Percentiles rank a stretch among this genome's conserved stretches.
Evolutionary conservation across 768 basidiomycete species (phyloP).

Genomic region (Mycena latifolia): DNA sequence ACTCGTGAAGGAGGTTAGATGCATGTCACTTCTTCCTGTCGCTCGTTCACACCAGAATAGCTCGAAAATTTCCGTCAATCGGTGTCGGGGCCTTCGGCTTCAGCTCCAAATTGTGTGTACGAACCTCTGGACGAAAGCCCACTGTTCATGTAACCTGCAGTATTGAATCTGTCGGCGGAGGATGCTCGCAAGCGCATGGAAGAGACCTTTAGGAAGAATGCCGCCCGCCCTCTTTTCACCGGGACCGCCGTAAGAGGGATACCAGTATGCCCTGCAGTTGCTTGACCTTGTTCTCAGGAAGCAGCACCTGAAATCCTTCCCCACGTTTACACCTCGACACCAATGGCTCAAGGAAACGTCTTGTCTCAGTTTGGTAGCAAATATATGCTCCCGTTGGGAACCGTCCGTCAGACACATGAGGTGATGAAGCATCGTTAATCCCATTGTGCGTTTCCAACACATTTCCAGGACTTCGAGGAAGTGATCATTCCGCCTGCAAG

Average conservation of each 20-base stretch:
- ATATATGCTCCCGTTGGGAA: constrained; percentile 88
- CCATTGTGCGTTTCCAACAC: background rate
- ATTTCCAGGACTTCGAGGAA: constrained; percentile 86
- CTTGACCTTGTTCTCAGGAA: constrained; percentile 50
- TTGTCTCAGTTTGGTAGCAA: constrained; percentile 82
- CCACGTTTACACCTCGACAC: constrained; percentile 87
- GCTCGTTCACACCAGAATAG: constrained; percentile 13
- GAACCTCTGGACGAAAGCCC: background rate
- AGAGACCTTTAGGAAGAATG: constrained; percentile 68
- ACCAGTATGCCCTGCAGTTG: background rate
- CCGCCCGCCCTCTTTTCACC: constrained; percentile 74
- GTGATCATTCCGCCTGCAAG: constrained; percentile 89
- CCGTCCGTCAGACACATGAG: constrained; percentile 73
- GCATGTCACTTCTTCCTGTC: constrained; percentile 7
- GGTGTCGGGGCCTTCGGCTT: background rate
- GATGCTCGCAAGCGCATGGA: constrained; percentile 75
- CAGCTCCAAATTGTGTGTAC: constrained; percentile 12
- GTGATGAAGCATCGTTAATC: constrained; percentile 52
- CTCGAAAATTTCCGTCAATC: constrained; percentile 25
- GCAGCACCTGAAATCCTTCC: constrained; percentile 76
- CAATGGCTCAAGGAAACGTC: constrained; percentile 68
- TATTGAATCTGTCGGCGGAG: constrained; percentile 49
- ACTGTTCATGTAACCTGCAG: constrained; percentile 1
- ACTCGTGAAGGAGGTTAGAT: constrained; percentile 63
- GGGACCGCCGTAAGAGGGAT: constrained; percentile 60